Base-by-base conservation (phyloP, 2,329 filamentous ascomycete species). In the Sporothrix variecibatus region DNA sequence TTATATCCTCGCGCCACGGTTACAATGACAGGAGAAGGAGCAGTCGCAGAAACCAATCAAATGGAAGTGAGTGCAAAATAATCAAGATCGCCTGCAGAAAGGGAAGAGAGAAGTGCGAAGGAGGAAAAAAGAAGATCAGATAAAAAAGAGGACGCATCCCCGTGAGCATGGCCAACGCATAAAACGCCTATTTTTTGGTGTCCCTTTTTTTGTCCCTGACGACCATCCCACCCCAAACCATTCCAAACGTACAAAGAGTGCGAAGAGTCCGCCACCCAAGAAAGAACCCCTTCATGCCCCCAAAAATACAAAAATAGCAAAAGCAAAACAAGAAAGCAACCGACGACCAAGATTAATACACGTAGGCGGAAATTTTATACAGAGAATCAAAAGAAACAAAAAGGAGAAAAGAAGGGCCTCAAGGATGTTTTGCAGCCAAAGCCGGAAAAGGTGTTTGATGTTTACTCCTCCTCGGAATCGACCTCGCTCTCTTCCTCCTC, bases 401-500 rank as follows among this genome's bases (percentile, higher is more conserved):
- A 43, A n/a, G 26, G 38, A 17, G 17, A 40, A 43, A 9, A 60
- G 26, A 60, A 5, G 31, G 38, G 20, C 4, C 38, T 38, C 53
- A 20, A 58, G 12, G 12, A 56, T 56, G 23, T 26, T 11, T 11
- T 49, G 43, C 43, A 12, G 40, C 17, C 26, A 53, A 67, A 38
- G 60, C 15, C 56, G 23, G 20, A 31, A 0, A 53, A 38, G 28
- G 49, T 20, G 17, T 23, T 20, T 15, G 38, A 2, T 31, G 7
- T 56, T 34, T 73, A 77, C 72, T 84, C 82, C 76, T 86, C 85
- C 78, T 89, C 88, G 4, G 87, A 89, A 78, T 78, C 77, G 15
- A 75, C 77, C 4, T 78, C 78, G 72, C 86, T 87, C 62, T 74
- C 73, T 23, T 46, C 53, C 73, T 87, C 86, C 76, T 87, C 87